Conservation (phyloP, 257 asterid species). For the Solanum dulcamara region DNA sequence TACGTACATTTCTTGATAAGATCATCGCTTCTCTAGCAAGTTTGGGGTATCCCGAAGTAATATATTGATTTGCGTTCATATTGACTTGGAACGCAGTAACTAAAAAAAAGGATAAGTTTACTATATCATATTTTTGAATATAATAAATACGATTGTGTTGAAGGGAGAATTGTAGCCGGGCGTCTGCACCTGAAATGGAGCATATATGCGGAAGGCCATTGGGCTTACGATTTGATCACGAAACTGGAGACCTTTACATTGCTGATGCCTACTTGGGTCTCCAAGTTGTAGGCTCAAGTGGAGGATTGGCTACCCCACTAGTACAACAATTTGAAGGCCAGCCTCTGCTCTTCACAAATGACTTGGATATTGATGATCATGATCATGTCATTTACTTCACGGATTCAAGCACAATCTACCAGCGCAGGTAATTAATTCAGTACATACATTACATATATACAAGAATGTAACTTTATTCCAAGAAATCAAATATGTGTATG, state of each 20-base stretch:
- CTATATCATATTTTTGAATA: no score
- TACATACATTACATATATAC: background rate
- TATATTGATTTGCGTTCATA: no score
- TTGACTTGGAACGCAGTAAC: no score
- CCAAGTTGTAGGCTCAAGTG: constrained; percentile 42
- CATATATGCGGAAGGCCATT: constrained; percentile 64
- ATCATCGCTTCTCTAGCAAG: background rate
- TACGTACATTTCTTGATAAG: background rate
- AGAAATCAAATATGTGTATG: constrained; percentile 22
- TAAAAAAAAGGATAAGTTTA: no score
- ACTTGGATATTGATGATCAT: constrained; percentile 55
- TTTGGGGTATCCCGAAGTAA: no score
- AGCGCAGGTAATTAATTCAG: constrained; percentile 29
- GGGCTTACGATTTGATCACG: constrained; percentile 42
- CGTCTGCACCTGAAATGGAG: constrained; percentile 45
- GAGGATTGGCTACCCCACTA: constrained; percentile 41
- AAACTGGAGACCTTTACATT: constrained; percentile 51
- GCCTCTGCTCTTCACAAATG: constrained; percentile 46
- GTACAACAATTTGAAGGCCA: constrained; percentile 43
- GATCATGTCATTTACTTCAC: constrained; percentile 48
- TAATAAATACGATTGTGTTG: background rate
- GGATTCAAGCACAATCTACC: constrained; percentile 42
- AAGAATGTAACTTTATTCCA: background rate
- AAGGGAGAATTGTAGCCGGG: constrained; percentile 34
- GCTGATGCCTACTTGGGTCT: constrained; percentile 78